Evolutionary conservation across 306 rosid genomes (phyloP), one percentile per base, ranked within the genome.

Genomic region (Gillenia trifoliata): DNA sequence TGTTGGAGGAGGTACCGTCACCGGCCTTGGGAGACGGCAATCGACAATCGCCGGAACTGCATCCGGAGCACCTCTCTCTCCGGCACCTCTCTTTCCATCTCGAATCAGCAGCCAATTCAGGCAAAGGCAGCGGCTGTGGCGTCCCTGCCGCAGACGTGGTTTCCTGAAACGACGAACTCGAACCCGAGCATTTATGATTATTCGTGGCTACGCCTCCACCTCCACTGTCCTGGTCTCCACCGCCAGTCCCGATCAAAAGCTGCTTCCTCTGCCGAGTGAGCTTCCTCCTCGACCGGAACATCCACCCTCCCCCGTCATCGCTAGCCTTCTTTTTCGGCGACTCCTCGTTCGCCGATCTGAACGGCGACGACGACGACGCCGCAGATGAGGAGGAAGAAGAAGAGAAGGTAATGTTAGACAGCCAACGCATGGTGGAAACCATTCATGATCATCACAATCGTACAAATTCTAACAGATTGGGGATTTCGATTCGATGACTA

Each of bases 91-190:
- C 45, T 7, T 81, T 55, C 20, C 60, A 54, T 20, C 12, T 12
- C 13, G 2, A 54, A 3, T 54, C 60, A 12, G 5, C 60, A 3
- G 85, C 66, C 1, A 72, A 31, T 52, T 87, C 96, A 68, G 97
- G 99, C 76, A 92, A 85, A 5, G 99, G 98, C 54, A 94, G 83
- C 0, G 98, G 98, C 34, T 86, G 96, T 40, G 99, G 72, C n/a
- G 79, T 80, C 47, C 70, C 79, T 7, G 78, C 52, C 38, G 78
- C 28, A 5, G 81, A 38, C 3, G 34, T 12, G 15, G 29, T 59
- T 7, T 71, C 75, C 4, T 52, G 61, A 22, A 61, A n/a, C 1
- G 56, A 2, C 8, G 71, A 45, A 60, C 65, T 79, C 20, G 79
- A 28, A 77, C 66, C 79, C 28, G 81, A 28, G 72, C 65, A 63